These are phyloP conservation scores for Leishmania major DNA, from an alignment of 208 protist genomes.

Conservation along the genomic window DNA sequence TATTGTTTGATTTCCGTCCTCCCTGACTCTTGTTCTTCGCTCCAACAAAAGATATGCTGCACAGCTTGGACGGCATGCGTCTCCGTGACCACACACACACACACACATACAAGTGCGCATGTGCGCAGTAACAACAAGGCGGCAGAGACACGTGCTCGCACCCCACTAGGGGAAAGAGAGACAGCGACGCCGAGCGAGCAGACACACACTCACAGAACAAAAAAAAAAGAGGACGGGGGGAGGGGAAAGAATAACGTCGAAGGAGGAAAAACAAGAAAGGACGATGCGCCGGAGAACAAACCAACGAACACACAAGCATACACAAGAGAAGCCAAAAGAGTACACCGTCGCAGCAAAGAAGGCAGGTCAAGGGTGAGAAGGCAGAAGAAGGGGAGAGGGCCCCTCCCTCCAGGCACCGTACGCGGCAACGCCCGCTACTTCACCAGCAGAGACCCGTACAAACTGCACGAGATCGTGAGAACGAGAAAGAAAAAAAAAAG, in stretches of 20 bases:
- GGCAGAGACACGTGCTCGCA: neutral
- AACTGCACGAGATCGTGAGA: neutral
- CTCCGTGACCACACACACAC: neutral
- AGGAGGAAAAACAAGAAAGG: neutral
- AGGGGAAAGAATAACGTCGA: neutral
- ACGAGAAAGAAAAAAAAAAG: neutral
- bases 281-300: neutral
- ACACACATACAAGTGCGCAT: no score
- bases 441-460: neutral
- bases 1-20: neutral
- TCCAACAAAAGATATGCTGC: neutral
- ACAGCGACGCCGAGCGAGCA: neutral
- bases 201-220: neutral
- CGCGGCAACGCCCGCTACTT: neutral
- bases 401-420: neutral
- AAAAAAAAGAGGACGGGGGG: neutral
- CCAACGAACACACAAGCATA: neutral
- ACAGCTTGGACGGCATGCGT: neutral
- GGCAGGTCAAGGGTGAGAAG: neutral
- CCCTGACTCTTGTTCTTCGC: neutral
- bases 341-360: neutral
- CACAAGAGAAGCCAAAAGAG: neutral
- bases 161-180: neutral
- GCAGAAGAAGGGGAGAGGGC: neutral
- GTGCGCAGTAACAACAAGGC: neutral